Percentiles rank a stretch among this genome's conserved stretches.
Conservation (phyloP, 495 filamentous ascomycete genomes). For the Daldinia loculata region DNA sequence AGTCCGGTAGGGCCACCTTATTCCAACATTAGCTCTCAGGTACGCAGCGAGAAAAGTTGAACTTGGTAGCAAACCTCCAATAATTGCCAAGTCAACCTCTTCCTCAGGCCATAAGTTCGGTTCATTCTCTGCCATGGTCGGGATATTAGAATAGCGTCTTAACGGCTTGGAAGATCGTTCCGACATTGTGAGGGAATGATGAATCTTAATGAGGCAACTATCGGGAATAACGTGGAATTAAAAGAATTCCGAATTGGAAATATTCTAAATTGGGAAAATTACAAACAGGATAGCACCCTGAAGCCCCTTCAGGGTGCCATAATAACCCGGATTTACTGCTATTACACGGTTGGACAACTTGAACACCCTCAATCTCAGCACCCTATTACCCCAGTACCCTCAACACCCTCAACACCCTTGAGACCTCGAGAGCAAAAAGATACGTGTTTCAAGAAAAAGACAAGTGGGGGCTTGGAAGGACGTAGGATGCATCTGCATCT, state of each 20-base stretch:
- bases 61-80: constrained; percentile 25
- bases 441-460: too few species aligned
- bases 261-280: neutral
- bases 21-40: constrained; percentile 5
- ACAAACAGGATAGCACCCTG: too few species aligned
- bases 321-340: too few species aligned
- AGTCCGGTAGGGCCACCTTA: constrained; percentile 41
- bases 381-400: too few species aligned
- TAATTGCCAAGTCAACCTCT: constrained; percentile 30
- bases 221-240: neutral
- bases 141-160: neutral
- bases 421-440: too few species aligned
- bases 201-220: neutral
- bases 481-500: too few species aligned
- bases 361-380: too few species aligned
- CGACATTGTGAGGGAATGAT: neutral
- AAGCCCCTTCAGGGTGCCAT: too few species aligned
- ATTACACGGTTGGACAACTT: too few species aligned
- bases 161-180: neutral
- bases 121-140: constrained; percentile 21
- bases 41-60: neutral
- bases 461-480: too few species aligned
- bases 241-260: neutral
- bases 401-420: too few species aligned
- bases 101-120: constrained; percentile 12